These are phyloP conservation scores for Sporothrix mexicana DNA, from an alignment of 2,329 filamentous ascomycete genomes.

Conservation along the genomic window DNA sequence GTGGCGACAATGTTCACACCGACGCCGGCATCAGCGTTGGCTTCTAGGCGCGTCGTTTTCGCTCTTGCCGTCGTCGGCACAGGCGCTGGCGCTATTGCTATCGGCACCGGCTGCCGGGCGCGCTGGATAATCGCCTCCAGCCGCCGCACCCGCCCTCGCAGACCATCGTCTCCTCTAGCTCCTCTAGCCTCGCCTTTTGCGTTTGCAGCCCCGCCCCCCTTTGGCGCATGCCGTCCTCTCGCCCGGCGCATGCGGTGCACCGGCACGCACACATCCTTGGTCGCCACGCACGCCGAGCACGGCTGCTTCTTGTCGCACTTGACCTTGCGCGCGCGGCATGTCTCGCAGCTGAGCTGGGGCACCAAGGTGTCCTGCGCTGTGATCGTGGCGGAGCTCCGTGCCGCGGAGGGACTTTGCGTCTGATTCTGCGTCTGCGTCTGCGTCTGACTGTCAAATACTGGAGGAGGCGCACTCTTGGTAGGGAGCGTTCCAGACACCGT, in stretches of 20 bases:
- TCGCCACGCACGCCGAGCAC: not conserved
- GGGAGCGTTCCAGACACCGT: no score
- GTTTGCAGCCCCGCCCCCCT: not conserved
- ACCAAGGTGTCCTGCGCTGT: not conserved
- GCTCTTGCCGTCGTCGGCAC: not conserved
- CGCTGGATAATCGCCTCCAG: conserved; percentile 24
- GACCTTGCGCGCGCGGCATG: conserved; percentile 12
- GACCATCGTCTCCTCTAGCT: not conserved
- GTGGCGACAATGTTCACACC: no score
- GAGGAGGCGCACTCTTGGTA: no score
- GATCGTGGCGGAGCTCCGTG: no score
- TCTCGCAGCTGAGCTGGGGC: conserved; percentile 23
- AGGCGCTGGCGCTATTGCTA: not conserved
- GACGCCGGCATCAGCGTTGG: no score
- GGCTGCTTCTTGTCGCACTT: conserved; percentile 29
- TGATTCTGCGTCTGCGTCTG: no score
- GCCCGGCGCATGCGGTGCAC: conserved; percentile 11
- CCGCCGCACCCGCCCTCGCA: conserved; percentile 1
- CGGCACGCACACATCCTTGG: conserved; percentile 1
- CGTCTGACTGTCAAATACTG: no score
- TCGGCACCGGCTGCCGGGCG: not conserved
- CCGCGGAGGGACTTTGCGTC: no score
- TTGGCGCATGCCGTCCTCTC: not conserved
- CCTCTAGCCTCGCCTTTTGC: not conserved
- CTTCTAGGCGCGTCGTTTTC: not conserved